phyloP scores from a whole-genome alignment of 129 eudicot genomes.

The Arctium lappa region DNA sequence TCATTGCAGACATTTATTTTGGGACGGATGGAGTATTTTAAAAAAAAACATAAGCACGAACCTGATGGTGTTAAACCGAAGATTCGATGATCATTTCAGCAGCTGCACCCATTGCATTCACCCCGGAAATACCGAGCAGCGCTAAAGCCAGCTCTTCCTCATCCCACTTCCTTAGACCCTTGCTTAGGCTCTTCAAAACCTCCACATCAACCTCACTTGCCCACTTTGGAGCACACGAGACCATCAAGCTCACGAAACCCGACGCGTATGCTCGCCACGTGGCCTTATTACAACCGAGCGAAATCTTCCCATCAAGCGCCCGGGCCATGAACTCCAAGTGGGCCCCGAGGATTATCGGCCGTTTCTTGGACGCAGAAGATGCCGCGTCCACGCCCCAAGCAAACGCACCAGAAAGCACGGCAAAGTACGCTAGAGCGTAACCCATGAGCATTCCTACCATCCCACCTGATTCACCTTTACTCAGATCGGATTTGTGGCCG shows the following conservation, averaged over 20 bases:
- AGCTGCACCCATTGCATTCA: slow-evolving; percentile 82
- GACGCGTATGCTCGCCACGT: slow-evolving; percentile 88
- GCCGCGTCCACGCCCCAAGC: slow-evolving; percentile 76
- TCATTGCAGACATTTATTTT: no score
- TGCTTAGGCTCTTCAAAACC: slow-evolving; percentile 71
- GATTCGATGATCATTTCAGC: slow-evolving; percentile 78
- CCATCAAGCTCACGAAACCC: slow-evolving; percentile 77
- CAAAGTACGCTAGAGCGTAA: slow-evolving; percentile 77
- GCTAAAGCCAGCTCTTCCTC: slow-evolving; percentile 88
- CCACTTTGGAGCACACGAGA: slow-evolving; percentile 74
- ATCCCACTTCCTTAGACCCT: slow-evolving; percentile 68
- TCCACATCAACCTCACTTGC: slow-evolving; percentile 66
- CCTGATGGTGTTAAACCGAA: slow-evolving; percentile 11
- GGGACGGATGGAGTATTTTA: no score
- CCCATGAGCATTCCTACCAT: slow-evolving; percentile 71
- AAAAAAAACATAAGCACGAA: neutral
- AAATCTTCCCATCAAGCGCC: slow-evolving; percentile 79
- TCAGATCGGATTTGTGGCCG: slow-evolving; percentile 36
- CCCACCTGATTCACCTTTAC: slow-evolving; percentile 49
- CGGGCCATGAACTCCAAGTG: slow-evolving; percentile 73
- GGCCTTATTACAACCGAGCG: slow-evolving; percentile 76
- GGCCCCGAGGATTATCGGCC: slow-evolving; percentile 45
- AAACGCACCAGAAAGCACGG: slow-evolving; percentile 63
- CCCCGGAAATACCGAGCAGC: slow-evolving; percentile 69
- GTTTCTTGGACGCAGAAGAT: slow-evolving; percentile 36